Conservation (phyloP, 257 asterid species). For the Solanum peruvianum region DNA sequence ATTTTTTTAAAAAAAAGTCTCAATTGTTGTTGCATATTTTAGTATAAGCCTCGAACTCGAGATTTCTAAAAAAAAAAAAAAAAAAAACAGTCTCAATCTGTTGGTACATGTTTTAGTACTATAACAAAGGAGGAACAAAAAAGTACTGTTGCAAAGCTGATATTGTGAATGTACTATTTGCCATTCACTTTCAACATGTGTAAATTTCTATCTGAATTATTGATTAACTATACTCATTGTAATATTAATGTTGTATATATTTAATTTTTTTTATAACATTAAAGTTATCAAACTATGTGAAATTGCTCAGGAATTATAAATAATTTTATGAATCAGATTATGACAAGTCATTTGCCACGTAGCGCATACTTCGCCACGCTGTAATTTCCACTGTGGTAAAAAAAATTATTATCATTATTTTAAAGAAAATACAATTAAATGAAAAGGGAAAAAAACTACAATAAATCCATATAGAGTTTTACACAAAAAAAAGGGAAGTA, state of each 20-base stretch:
- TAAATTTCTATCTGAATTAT: not conserved
- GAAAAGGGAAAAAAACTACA: not conserved
- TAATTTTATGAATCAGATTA: not conserved
- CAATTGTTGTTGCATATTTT: no score
- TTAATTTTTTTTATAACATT: not conserved
- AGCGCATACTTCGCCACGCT: not conserved
- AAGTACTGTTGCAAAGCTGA: not conserved
- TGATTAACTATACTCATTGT: not conserved
- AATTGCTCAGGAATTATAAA: not conserved
- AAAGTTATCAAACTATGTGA: not conserved
- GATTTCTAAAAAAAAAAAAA: no score
- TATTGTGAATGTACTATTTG: not conserved
- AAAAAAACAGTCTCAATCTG: not conserved
- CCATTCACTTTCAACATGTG: not conserved
- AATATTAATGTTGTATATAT: not conserved
- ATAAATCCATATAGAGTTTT: not conserved
- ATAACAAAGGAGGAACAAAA: not conserved
- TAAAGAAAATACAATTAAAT: not conserved
- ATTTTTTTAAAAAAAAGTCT: no score
- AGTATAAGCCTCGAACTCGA: no score
- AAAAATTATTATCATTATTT: no score
- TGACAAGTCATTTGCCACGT: not conserved
- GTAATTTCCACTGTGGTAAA: not conserved
- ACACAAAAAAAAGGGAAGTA: not conserved
- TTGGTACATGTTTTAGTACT: not conserved